These are phyloP conservation scores for Arthrobotrys sinensis DNA, from an alignment of 2,329 filamentous ascomycete genomes.

Conservation along the genomic window DNA sequence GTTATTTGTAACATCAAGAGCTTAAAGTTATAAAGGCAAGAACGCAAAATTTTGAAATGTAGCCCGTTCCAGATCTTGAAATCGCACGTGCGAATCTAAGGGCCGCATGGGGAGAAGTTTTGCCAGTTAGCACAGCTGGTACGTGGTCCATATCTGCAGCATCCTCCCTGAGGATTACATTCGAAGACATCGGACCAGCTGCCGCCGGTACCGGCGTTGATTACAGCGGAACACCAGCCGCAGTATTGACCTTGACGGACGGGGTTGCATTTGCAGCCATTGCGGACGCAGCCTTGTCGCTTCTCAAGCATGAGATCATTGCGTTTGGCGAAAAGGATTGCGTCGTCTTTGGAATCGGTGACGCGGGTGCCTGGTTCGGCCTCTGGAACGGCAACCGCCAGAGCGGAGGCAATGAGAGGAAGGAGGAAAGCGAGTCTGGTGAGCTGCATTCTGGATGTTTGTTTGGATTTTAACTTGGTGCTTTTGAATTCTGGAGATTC, in stretches of 20 bases:
- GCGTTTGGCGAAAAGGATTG: constrained; percentile 16
- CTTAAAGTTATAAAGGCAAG: not conserved
- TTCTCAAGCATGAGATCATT: constrained; percentile 11
- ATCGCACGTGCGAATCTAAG: not conserved
- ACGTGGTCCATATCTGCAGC: constrained; percentile 36
- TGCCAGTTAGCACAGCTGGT: constrained; percentile 14
- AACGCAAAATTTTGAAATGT: not conserved
- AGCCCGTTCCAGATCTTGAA: not conserved
- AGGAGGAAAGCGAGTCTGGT: constrained; percentile 24
- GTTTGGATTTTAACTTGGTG: not conserved
- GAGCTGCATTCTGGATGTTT: constrained; percentile 29
- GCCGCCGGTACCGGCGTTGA: constrained; percentile 9
- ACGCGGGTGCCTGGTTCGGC: constrained; percentile 32
- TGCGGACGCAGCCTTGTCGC: constrained; percentile 19
- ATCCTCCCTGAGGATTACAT: constrained; percentile 20
- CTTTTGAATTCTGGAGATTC: not conserved
- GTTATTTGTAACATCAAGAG: not conserved
- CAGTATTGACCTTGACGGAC: constrained; percentile 29
- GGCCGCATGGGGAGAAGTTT: constrained; percentile 42
- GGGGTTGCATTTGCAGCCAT: constrained; percentile 22
- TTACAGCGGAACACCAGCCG: constrained; percentile 35
- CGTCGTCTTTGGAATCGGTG: constrained; percentile 2
- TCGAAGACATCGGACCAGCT: constrained; percentile 44
- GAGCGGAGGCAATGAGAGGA: not conserved
- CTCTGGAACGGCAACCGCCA: constrained; percentile 33